Conservation (phyloP, 2,329 filamentous ascomycete genomes). For the Ascochyta clinopodiicola region DNA sequence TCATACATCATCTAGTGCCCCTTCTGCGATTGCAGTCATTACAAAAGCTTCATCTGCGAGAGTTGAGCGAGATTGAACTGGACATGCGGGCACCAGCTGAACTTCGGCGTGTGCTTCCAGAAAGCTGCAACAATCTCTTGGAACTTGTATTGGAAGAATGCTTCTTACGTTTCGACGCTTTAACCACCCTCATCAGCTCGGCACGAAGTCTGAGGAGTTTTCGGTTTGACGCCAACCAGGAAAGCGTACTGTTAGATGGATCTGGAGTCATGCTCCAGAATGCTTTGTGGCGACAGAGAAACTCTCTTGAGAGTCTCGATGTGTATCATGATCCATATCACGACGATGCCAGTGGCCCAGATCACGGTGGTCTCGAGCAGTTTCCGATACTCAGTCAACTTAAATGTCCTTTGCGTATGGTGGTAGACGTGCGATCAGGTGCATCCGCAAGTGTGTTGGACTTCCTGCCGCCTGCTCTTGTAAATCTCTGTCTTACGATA, state of each 20-base stretch:
- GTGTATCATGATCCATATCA: slow-evolving; percentile 12
- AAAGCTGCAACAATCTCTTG: slow-evolving; percentile 22
- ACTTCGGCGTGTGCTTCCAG: slow-evolving; percentile 25
- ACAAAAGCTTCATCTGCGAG: slow-evolving; percentile 22
- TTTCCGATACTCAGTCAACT: slow-evolving; percentile 22
- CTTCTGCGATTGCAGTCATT: slow-evolving; percentile 33
- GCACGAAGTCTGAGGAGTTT: slow-evolving; percentile 24
- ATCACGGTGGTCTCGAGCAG: slow-evolving; percentile 13
- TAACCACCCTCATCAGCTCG: slow-evolving; percentile 26
- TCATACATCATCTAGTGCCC: slow-evolving; percentile 25
- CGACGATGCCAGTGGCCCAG: background rate
- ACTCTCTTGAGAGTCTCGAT: slow-evolving; percentile 19
- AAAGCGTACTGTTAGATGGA: slow-evolving; percentile 5
- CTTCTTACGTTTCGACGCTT: slow-evolving; percentile 15
- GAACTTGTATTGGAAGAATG: slow-evolving; percentile 22
- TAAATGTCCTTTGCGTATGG: slow-evolving; percentile 19
- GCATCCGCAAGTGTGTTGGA: slow-evolving; percentile 15
- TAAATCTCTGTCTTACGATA: slow-evolving; percentile 13
- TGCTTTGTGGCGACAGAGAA: slow-evolving; percentile 20
- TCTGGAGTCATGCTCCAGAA: slow-evolving; percentile 1
- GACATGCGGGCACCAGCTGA: slow-evolving; percentile 6
- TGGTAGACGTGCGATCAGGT: slow-evolving; percentile 8
- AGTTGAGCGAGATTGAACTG: slow-evolving; percentile 10
- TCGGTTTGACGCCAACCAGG: slow-evolving; percentile 15
- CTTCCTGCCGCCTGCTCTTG: slow-evolving; percentile 22